phyloP scores from a whole-genome alignment of 139 green algal species.

The Trebouxia sp. region DNA sequence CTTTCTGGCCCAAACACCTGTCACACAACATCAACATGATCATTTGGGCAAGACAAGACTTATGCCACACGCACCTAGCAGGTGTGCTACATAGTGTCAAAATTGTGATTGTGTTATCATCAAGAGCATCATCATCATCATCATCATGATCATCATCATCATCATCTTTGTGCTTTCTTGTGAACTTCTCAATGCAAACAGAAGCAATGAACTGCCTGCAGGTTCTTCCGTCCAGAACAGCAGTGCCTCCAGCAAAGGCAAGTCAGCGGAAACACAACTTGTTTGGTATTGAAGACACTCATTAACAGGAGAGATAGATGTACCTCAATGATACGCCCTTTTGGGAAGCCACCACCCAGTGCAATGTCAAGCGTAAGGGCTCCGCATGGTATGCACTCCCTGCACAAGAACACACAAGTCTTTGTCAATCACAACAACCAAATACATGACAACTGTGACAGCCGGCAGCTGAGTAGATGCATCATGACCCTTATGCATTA shows the following conservation, averaged over 20 bases:
- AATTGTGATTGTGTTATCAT: neutral
- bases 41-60: no score
- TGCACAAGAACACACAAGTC: slow-evolving; percentile 32
- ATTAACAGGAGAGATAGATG: neutral
- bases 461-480: neutral
- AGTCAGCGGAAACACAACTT: no score
- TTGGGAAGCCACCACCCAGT: slow-evolving; percentile 82
- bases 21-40: neutral
- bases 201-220: no score
- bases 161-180: no score
- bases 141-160: no score
- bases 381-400: slow-evolving; percentile 70
- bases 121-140: no score
- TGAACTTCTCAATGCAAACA: no score
- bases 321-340: slow-evolving; percentile 88
- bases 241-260: no score
- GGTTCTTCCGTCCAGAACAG: no score
- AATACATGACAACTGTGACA: neutral
- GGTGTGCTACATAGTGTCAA: neutral
- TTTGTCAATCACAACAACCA: neutral
- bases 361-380: slow-evolving; percentile 85
- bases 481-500: no score
- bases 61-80: neutral
- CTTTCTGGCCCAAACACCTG: slow-evolving; percentile 93
- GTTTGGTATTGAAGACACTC: no score